Conservation (phyloP, 352 stramenopile species). For the Elongisporangium senticosum region DNA sequence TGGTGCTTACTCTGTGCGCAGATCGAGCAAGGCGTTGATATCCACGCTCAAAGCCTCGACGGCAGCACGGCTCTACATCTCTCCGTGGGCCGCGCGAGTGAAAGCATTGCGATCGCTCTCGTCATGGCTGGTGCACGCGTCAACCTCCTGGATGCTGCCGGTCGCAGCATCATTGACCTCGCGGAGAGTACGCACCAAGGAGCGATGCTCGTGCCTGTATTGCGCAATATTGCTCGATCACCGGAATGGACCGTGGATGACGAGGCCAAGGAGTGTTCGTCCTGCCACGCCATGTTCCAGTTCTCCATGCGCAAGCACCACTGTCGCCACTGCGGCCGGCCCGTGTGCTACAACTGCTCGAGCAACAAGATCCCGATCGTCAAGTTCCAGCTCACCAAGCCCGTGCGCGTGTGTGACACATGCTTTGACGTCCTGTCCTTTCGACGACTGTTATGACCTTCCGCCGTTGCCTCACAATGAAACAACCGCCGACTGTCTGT, state of each 20-base stretch:
- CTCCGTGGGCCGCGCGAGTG: constrained; percentile 64
- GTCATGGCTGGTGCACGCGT: constrained; percentile 73
- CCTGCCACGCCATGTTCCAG: constrained; percentile 66
- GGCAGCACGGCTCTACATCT: constrained; percentile 82
- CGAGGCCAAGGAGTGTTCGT: constrained; percentile 63
- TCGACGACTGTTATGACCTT: constrained; percentile 33
- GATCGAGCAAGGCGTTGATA: constrained; percentile 77
- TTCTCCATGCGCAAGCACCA: constrained; percentile 83
- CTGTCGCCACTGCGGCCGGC: constrained; percentile 77
- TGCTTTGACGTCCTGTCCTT: constrained; percentile 84
- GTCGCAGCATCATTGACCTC: constrained; percentile 77
- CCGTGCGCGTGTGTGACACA: constrained; percentile 72
- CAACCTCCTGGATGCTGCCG: constrained; percentile 73
- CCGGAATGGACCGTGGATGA: constrained; percentile 71
- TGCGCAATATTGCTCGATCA: constrained; percentile 61
- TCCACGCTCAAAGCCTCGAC: constrained; percentile 77
- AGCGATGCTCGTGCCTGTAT: constrained; percentile 69
- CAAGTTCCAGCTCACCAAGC: constrained; percentile 75
- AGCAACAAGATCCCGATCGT: constrained; percentile 80
- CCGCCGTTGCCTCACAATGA: background rate
- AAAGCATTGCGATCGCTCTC: constrained; percentile 64
- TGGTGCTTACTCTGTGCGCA: constrained; percentile 16
- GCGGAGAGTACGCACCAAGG: constrained; percentile 79
- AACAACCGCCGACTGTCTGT: background rate
- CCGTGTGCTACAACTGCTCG: constrained; percentile 84